Conservation (phyloP, 805 yeast species). For the Saccharomyces eubayanus region DNA sequence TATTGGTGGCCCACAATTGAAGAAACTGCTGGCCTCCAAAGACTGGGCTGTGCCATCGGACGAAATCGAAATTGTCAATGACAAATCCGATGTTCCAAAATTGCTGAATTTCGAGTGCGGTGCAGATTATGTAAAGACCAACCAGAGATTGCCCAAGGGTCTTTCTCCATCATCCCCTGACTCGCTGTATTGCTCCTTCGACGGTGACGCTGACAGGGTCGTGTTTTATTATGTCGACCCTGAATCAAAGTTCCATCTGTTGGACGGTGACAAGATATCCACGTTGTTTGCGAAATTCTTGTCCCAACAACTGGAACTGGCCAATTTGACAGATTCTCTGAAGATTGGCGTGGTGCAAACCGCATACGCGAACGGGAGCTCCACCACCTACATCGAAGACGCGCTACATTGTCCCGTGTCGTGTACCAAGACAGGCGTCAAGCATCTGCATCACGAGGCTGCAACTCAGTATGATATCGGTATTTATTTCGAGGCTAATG, state of each 20-base stretch:
- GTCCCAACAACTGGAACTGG: conserved; percentile 41
- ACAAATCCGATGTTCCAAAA: conserved; percentile 43
- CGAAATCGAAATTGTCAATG: conserved; percentile 45
- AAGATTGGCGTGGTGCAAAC: conserved; percentile 87
- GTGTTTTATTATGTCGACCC: conserved; percentile 59
- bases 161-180: conserved; percentile 19
- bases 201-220: conserved; percentile 95
- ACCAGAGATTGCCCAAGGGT: conserved; percentile 66
- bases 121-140: conserved; percentile 91
- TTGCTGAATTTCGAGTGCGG: conserved; percentile 76
- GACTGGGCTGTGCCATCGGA: conserved; percentile 24
- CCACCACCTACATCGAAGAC: conserved; percentile 62
- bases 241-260: conserved; percentile 38
- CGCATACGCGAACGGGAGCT: conserved; percentile 93
- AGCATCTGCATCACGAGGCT: conserved; percentile 85
- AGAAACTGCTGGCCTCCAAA: conserved; percentile 33
- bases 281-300: conserved; percentile 70
- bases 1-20: conserved; percentile 78
- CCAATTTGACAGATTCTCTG: conserved; percentile 33
- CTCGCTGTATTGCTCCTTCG: conserved; percentile 68
- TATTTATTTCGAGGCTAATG: conserved; percentile 94
- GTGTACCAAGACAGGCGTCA: conserved; percentile 93
- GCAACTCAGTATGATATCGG: conserved; percentile 82
- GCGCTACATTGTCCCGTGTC: conserved; percentile 65
- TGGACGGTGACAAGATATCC: conserved; percentile 93